phyloP scores from a whole-genome alignment of 2,329 filamentous ascomycete genomes.

The Cladosporium colombiae region DNA sequence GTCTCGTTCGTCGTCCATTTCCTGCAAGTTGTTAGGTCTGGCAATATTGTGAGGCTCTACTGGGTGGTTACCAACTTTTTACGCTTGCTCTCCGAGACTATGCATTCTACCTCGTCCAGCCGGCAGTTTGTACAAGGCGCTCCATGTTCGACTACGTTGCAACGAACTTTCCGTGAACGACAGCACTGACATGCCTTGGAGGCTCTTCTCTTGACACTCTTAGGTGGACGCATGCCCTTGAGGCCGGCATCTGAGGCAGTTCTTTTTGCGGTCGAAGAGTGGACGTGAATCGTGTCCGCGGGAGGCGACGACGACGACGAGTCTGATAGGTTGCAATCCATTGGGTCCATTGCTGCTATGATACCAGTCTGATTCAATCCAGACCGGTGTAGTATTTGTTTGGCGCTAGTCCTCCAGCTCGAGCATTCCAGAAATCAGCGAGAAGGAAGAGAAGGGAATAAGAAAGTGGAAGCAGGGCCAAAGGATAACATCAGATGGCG shows the following conservation, averaged over 20 bases:
- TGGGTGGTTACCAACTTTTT: conserved; percentile 68
- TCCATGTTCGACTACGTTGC: conserved; percentile 85
- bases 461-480: conserved; percentile 19
- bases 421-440: conserved; percentile 17
- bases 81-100: conserved; percentile 70
- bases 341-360: conserved; percentile 16
- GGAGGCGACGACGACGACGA: conserved; percentile 34
- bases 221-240: conserved; percentile 48
- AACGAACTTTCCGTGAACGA: conserved; percentile 85
- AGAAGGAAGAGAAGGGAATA: conserved; percentile 3
- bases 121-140: conserved; percentile 86
- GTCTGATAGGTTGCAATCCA: conserved; percentile 29
- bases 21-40: conserved; percentile 26
- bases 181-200: conserved; percentile 89
- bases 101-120: conserved; percentile 75
- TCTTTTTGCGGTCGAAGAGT: conserved; percentile 47
- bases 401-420: background rate
- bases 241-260: conserved; percentile 60
- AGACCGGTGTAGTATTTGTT: background rate
- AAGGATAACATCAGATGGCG: conserved; percentile 14
- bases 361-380: conserved; percentile 8
- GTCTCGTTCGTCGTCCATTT: conserved; percentile 38
- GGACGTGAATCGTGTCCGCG: conserved; percentile 28
- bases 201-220: conserved; percentile 77
- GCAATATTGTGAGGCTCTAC: background rate